Base-by-base conservation (phyloP, 768 basidiomycete genomes). In the Cytidiella melzeri region DNA sequence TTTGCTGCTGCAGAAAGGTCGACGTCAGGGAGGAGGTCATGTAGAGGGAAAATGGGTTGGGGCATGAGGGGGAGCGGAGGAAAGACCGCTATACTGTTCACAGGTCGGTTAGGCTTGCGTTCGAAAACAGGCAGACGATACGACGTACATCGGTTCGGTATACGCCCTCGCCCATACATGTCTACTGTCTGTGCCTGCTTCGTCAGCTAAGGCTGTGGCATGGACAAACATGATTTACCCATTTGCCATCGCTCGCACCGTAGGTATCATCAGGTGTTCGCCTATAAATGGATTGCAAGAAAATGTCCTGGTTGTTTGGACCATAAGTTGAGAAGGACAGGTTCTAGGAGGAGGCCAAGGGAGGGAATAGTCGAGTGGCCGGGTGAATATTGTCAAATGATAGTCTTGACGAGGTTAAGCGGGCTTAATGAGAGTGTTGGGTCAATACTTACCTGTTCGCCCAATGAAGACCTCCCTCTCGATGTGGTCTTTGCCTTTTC, bases 241-340 rank as follows among this genome's bases (percentile, higher is more conserved):
- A 27, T 81, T 84, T 7, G 89, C 83, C 2, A 88, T 72, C 23
- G 86, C 77, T 58, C 93, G 90, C 38, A 92, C n/a, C 77, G 65
- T 95, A 95, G 23, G 73, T 68, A 52, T 84, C 77, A 64, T 96
- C 92, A 34, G 82, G 80, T 1, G 89, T 86, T 30, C 76, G 81
- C 5, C 74, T 75, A 70, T 95, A 97, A 9, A 78, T 64, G 4
- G 79, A 68, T 61, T 95, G 93, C 12, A 83, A 59, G 6, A 76
- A 68, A 55, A 77, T 79, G 62, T 94, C 90, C 65, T 86, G 83
- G 61, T 87, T 92, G 64, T 94, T 94, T 4, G 95, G 92, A 0
- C 92, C 91, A 64, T 97, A 97, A 0, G 84, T 80, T 0, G 94
- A 95, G 66, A 93, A 96, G 0, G 84, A 82, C 12, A 98, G 76